Percentiles rank a stretch among this genome's conserved stretches.
Evolutionary conservation across 2,329 filamentous ascomycete genomes (phyloP).

Genomic region (Acephala macrosclerotiorum): DNA sequence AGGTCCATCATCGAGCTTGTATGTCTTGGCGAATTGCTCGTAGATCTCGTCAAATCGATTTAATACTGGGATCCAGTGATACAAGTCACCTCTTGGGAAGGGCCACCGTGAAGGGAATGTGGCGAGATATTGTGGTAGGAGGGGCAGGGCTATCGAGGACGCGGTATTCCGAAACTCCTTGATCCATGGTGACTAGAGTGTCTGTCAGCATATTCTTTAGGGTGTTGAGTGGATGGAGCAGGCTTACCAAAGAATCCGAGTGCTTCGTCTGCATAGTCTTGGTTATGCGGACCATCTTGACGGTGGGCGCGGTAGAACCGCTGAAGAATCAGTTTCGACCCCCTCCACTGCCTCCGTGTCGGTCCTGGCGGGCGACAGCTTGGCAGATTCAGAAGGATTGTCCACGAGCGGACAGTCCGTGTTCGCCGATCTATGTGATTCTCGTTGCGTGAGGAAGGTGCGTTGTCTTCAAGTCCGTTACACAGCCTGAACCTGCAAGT

Average conservation of each 20-base stretch:
- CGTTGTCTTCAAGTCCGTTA: neutral
- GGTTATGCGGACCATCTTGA: constrained; percentile 73
- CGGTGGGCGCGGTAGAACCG: constrained; percentile 65
- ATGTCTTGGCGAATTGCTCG: constrained; percentile 80
- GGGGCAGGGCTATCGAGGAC: constrained; percentile 72
- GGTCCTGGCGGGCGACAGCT: constrained; percentile 39
- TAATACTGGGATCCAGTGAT: constrained; percentile 95
- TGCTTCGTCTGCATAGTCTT: constrained; percentile 73
- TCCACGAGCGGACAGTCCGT: constrained; percentile 45
- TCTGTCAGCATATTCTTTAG: constrained; percentile 28
- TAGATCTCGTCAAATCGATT: constrained; percentile 93
- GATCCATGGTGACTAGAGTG: constrained; percentile 81
- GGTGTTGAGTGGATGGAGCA: neutral
- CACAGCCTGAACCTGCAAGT: constrained; percentile 28
- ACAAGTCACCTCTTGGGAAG: constrained; percentile 92
- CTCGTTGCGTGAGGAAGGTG: constrained; percentile 15
- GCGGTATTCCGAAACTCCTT: constrained; percentile 79
- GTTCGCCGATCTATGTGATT: constrained; percentile 20
- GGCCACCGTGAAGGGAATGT: constrained; percentile 91
- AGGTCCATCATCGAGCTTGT: constrained; percentile 80
- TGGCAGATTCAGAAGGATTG: constrained; percentile 43
- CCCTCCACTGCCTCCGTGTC: constrained; percentile 58
- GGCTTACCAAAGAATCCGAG: constrained; percentile 69
- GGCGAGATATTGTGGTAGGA: constrained; percentile 78
- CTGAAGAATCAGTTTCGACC: constrained; percentile 45